A percentile compares a stretch with the other conserved stretches of the same genome.
These are phyloP conservation scores for Quercus berberidifolia DNA, from an alignment of 306 rosid genomes.

Conservation along the genomic window DNA sequence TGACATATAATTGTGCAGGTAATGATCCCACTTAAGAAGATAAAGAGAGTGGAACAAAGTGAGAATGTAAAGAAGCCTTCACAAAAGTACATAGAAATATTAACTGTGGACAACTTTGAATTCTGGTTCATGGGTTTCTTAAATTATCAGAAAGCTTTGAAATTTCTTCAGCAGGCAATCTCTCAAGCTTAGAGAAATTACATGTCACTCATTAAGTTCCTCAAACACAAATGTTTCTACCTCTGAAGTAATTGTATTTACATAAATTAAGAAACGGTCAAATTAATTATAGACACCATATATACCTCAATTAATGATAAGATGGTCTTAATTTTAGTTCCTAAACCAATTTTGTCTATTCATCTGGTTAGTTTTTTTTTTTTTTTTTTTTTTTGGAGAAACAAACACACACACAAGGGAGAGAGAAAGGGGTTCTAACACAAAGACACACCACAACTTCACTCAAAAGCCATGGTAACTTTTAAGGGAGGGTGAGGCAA, in stretches of 20 bases:
- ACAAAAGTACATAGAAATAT: constrained; percentile 41
- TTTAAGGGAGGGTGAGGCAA: too few species aligned
- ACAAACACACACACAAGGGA: too few species aligned
- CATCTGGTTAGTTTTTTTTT: not conserved
- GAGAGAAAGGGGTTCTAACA: too few species aligned
- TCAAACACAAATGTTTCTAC: not conserved
- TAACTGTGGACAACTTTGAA: constrained; percentile 44
- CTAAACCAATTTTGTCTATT: not conserved
- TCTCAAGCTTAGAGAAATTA: constrained; percentile 6
- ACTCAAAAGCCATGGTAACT: too few species aligned
- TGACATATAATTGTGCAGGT: constrained; percentile 23
- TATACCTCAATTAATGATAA: not conserved
- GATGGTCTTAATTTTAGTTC: not conserved
- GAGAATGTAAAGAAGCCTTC: constrained; percentile 34
- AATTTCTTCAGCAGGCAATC: constrained; percentile 25
- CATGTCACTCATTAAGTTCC: not conserved
- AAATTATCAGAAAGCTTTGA: constrained; percentile 34
- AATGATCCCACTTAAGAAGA: constrained; percentile 35
- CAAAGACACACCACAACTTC: too few species aligned
- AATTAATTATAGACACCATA: not conserved
- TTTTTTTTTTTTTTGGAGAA: too few species aligned
- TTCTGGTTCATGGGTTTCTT: constrained; percentile 65
- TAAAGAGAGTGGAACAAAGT: constrained; percentile 36
- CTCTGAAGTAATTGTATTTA: not conserved
- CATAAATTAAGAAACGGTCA: not conserved